A percentile compares a stretch with the other conserved stretches of the same genome.
Evolutionary conservation across 176 grass and related monocot genomes (phyloP).

Genomic region (Rhipidocladum racemiflorum): DNA sequence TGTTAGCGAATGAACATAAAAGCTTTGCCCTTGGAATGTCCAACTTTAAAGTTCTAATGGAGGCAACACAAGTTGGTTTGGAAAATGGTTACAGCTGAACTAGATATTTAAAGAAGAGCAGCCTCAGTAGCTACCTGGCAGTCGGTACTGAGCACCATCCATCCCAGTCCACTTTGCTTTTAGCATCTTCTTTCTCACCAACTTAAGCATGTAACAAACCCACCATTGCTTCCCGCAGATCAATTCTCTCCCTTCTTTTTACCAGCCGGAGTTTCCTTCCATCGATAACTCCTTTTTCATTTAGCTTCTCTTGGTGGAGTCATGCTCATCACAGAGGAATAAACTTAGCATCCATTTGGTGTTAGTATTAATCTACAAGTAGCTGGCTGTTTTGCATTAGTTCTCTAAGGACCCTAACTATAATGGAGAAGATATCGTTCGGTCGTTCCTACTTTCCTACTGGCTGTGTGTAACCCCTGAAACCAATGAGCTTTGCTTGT

Average conservation of each 20-base stretch:
- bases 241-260: slow-evolving; percentile 40
- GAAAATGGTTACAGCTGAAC: slow-evolving; percentile 31
- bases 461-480: slow-evolving; percentile 29
- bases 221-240: slow-evolving; percentile 34
- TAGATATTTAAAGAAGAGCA: slow-evolving; percentile 30
- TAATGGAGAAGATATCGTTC: slow-evolving; percentile 15
- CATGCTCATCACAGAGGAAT: slow-evolving; percentile 31
- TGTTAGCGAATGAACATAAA: slow-evolving; percentile 3
- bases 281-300: slow-evolving; percentile 32
- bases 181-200: slow-evolving; percentile 39
- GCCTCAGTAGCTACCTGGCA: slow-evolving; percentile 25
- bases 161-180: slow-evolving; percentile 32
- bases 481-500: slow-evolving; percentile 31
- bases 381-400: slow-evolving; percentile 13
- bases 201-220: slow-evolving; percentile 39
- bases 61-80: slow-evolving; percentile 16
- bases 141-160: slow-evolving; percentile 32
- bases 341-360: slow-evolving; percentile 20
- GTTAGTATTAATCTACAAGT: slow-evolving; percentile 1
- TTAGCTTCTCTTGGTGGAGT: slow-evolving; percentile 31
- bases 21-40: not conserved
- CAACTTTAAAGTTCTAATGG: not conserved
- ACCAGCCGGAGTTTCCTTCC: slow-evolving; percentile 44
- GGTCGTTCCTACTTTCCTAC: slow-evolving; percentile 17
- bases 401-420: not conserved